Conservation (phyloP, 75 land plant species). For the Sequoia sempervirens region DNA sequence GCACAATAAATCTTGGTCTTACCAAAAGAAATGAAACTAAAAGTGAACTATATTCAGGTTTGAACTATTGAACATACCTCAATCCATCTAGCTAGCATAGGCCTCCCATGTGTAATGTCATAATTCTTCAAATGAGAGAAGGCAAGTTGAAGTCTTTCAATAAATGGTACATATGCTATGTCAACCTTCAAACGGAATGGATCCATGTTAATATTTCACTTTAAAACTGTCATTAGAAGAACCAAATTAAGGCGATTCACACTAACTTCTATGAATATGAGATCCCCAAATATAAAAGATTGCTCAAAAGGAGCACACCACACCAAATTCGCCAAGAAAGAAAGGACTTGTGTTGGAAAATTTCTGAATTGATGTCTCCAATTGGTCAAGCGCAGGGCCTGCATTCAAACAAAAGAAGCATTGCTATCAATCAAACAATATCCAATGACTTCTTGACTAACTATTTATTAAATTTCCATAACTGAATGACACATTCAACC, state of each 20-base stretch:
- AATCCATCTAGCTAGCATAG: conserved; percentile 69
- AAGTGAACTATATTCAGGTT: not conserved
- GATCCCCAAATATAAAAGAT: not conserved
- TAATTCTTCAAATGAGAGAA: conserved; percentile 44
- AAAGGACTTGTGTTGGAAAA: conserved; percentile 13
- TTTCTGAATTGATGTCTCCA: conserved; percentile 21
- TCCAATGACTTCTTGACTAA: not conserved
- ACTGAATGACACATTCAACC: not conserved
- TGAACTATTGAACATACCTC: conserved; percentile 33
- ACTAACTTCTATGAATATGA: not conserved
- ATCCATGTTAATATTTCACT: not conserved
- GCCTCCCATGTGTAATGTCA: conserved; percentile 71
- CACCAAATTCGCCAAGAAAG: conserved; percentile 9
- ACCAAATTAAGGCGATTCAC: not conserved
- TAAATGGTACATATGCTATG: conserved; percentile 79
- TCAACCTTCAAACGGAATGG: conserved; percentile 48
- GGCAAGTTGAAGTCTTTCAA: conserved; percentile 56
- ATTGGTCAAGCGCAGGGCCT: conserved; percentile 17
- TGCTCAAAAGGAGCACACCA: not conserved
- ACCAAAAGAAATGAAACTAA: not conserved
- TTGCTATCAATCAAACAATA: not conserved
- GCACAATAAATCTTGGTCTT: not conserved
- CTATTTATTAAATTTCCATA: not conserved
- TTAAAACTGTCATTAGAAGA: not conserved
- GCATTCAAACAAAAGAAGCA: conserved; percentile 1